A percentile compares a stretch with the other conserved stretches of the same genome.
Conservation (phyloP, 176 grass and related monocot species). For the Aegilops umbellulata region DNA sequence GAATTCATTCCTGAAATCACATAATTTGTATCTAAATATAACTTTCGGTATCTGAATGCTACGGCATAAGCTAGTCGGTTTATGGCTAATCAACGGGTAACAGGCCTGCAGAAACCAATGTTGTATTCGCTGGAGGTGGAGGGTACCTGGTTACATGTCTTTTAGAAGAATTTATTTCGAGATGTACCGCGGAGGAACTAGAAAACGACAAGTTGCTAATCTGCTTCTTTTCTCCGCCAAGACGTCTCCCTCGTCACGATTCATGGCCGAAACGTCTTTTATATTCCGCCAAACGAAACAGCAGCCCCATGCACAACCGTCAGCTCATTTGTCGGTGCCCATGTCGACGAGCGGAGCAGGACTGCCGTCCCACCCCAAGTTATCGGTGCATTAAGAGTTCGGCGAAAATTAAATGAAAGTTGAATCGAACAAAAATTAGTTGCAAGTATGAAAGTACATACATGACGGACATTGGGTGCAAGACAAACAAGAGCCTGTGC, state of each 20-base stretch:
- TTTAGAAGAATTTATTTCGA: not conserved
- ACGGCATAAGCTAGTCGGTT: too few species aligned
- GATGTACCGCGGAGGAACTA: not conserved
- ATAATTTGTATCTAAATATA: too few species aligned
- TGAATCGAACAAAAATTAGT: not conserved
- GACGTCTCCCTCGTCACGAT: not conserved
- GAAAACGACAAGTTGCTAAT: not conserved
- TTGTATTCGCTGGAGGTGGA: too few species aligned
- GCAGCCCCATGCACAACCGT: not conserved
- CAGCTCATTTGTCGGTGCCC: not conserved
- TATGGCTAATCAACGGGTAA: too few species aligned
- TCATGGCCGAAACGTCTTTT: not conserved
- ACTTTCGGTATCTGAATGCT: too few species aligned
- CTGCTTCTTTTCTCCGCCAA: not conserved
- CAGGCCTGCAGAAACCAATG: too few species aligned
- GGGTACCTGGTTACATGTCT: not conserved
- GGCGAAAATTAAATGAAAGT: not conserved
- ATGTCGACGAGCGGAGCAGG: not conserved
- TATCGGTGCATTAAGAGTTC: not conserved
- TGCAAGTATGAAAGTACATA: not conserved
- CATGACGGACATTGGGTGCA: not conserved
- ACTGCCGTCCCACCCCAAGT: not conserved
- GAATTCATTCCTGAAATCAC: too few species aligned
- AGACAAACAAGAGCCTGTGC: not conserved
- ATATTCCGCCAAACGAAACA: not conserved